These are phyloP conservation scores for Apiospora pterosperma DNA, from an alignment of 2,329 filamentous ascomycete genomes.

Conservation along the genomic window DNA sequence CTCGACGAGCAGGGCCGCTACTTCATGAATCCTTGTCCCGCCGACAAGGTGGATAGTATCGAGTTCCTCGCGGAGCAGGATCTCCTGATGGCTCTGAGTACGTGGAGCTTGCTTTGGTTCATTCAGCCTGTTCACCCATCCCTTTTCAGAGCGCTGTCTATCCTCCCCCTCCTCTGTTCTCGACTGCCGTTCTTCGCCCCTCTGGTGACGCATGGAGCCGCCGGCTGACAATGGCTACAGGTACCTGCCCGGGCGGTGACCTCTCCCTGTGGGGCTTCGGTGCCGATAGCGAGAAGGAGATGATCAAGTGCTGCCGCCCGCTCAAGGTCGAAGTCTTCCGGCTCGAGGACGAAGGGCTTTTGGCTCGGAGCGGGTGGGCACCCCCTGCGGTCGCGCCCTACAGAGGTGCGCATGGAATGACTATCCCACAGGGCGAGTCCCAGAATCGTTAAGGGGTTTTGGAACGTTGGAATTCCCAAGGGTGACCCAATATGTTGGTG, in stretches of 20 bases:
- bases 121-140: not conserved
- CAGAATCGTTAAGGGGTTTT: not conserved
- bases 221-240: slow-evolving; percentile 42
- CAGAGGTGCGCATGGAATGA: slow-evolving; percentile 62
- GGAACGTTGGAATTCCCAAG: too few species aligned
- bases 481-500: too few species aligned
- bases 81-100: slow-evolving; percentile 58
- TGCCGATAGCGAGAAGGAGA: slow-evolving; percentile 62
- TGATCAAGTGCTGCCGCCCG: slow-evolving; percentile 68
- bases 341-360: slow-evolving; percentile 49
- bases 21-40: slow-evolving; percentile 67
- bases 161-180: too few species aligned
- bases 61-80: slow-evolving; percentile 82
- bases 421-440: slow-evolving; percentile 26
- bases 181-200: not conserved
- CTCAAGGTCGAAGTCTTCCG: slow-evolving; percentile 71
- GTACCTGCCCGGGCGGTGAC: slow-evolving; percentile 77
- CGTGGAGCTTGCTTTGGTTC: slow-evolving; percentile 14
- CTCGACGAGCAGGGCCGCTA: slow-evolving; percentile 69
- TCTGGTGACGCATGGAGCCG: not conserved
- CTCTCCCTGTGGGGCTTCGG: slow-evolving; percentile 80
- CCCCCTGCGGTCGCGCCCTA: slow-evolving; percentile 59
- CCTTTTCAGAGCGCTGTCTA: not conserved
- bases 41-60: slow-evolving; percentile 54
- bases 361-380: slow-evolving; percentile 58